A percentile compares a stretch with the other conserved stretches of the same genome.
These are phyloP conservation scores for Chlorella sp. DNA, from an alignment of 139 green algal species.

Conservation along the genomic window DNA sequence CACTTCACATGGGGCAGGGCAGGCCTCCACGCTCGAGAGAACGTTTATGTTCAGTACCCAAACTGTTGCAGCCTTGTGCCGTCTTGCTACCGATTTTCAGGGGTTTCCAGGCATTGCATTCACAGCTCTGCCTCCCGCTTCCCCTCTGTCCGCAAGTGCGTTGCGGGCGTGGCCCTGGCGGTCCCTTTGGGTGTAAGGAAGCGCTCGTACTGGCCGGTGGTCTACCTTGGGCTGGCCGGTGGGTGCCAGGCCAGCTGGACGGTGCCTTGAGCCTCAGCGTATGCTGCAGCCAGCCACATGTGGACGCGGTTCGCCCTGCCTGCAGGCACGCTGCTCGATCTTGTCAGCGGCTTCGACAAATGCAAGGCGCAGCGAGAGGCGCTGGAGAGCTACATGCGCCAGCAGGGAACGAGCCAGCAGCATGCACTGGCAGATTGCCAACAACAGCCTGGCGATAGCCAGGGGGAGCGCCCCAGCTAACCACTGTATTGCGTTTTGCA, in stretches of 20 bases:
- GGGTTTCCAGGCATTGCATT: too few relatives aligned
- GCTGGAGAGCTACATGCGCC: not conserved
- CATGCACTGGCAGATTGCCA: not conserved
- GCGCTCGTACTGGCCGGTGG: constrained; percentile 7
- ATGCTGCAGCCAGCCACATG: too few relatives aligned
- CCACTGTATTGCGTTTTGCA: too few relatives aligned
- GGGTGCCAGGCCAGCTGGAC: too few relatives aligned
- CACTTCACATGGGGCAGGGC: too few relatives aligned
- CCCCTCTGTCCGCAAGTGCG: not conserved
- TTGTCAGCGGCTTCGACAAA: not conserved
- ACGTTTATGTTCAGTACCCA: too few relatives aligned
- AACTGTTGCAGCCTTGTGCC: too few relatives aligned
- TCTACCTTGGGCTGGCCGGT: not conserved
- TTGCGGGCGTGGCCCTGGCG: not conserved
- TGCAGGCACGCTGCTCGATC: too few relatives aligned
- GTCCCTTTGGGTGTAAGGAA: not conserved
- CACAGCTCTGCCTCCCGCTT: not conserved
- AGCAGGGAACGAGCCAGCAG: not conserved
- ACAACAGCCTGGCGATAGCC: not conserved
- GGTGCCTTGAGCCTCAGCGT: too few relatives aligned
- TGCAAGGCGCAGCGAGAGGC: not conserved
- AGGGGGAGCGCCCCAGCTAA: not conserved
- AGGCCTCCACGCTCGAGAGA: too few relatives aligned
- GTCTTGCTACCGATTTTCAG: too few relatives aligned
- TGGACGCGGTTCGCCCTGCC: too few relatives aligned